These are phyloP conservation scores for Geosmithia flava DNA, from an alignment of 2,329 filamentous ascomycete genomes.

Conservation along the genomic window DNA sequence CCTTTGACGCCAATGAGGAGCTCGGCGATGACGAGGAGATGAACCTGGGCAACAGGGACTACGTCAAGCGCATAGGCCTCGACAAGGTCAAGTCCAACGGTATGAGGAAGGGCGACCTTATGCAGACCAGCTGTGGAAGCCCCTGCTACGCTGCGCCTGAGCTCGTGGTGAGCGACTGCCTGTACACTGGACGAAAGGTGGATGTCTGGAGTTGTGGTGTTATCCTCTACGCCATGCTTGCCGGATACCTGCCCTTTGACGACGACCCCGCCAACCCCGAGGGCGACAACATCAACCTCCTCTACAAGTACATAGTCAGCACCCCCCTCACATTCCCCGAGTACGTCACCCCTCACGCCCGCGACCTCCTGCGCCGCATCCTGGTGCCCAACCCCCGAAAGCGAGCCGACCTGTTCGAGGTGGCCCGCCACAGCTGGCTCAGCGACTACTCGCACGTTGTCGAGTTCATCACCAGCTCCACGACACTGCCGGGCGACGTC, in stretches of 20 bases:
- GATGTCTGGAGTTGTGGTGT: conserved; percentile 99
- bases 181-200: conserved; percentile 95
- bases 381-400: conserved; percentile 91
- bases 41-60: conserved; percentile 76
- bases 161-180: conserved; percentile 89
- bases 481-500: conserved; percentile 76
- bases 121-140: conserved; percentile 98
- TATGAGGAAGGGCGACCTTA: conserved; percentile 77
- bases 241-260: conserved; percentile 93
- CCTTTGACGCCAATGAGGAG: conserved; percentile 82
- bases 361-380: conserved; percentile 84
- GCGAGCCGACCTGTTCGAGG: conserved; percentile 91
- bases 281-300: conserved; percentile 95
- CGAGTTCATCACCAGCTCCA: conserved; percentile 92
- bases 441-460: conserved; percentile 96
- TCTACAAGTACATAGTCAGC: conserved; percentile 98
- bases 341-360: conserved; percentile 93
- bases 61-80: conserved; percentile 73
- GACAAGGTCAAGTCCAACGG: conserved; percentile 68
- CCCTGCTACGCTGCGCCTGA: conserved; percentile 97
- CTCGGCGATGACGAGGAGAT: conserved; percentile 83
- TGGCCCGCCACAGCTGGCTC: conserved; percentile 94
- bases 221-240: conserved; percentile 97
- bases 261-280: conserved; percentile 97
- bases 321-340: conserved; percentile 96